phyloP scores from a whole-genome alignment of 2,329 filamentous ascomycete genomes.

The Fusarium marasasianum region DNA sequence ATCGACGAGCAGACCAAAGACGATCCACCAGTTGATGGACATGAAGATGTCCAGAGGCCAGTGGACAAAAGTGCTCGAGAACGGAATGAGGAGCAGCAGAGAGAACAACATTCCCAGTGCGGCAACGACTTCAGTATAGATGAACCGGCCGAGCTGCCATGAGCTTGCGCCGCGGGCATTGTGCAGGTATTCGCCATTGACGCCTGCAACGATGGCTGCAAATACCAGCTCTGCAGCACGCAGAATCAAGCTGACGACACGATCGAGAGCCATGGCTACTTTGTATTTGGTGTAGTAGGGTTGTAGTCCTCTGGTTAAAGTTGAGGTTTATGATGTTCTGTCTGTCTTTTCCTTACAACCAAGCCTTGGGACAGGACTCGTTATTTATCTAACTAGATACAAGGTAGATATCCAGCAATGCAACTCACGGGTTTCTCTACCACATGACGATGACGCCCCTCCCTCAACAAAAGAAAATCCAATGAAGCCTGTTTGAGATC shows the following conservation, averaged over 20 bases:
- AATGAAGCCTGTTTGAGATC: constrained; percentile 35
- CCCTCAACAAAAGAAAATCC: constrained; percentile 3
- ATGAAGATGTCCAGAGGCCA: constrained; percentile 78
- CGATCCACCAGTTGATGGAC: constrained; percentile 74
- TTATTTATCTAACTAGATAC: constrained; percentile 39
- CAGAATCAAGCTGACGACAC: constrained; percentile 52
- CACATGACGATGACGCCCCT: constrained; percentile 39
- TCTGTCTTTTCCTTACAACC: background rate
- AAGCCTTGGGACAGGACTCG: constrained; percentile 5
- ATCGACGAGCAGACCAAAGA: constrained; percentile 73
- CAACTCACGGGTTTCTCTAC: constrained; percentile 18
- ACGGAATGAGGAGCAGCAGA: constrained; percentile 78
- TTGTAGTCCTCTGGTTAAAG: background rate
- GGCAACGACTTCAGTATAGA: constrained; percentile 79
- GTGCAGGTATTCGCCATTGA: constrained; percentile 74
- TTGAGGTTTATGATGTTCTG: background rate
- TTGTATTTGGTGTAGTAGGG: background rate
- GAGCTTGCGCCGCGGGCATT: constrained; percentile 54
- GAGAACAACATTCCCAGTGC: constrained; percentile 74
- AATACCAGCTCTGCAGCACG: constrained; percentile 68
- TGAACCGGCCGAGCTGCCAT: constrained; percentile 70
- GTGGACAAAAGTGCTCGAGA: constrained; percentile 71
- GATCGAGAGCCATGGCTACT: constrained; percentile 50
- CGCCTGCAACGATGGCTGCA: constrained; percentile 75
- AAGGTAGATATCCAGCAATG: background rate